These are phyloP conservation scores for Acephala macrosclerotiorum DNA, from an alignment of 2,329 filamentous ascomycete genomes.

Conservation along the genomic window DNA sequence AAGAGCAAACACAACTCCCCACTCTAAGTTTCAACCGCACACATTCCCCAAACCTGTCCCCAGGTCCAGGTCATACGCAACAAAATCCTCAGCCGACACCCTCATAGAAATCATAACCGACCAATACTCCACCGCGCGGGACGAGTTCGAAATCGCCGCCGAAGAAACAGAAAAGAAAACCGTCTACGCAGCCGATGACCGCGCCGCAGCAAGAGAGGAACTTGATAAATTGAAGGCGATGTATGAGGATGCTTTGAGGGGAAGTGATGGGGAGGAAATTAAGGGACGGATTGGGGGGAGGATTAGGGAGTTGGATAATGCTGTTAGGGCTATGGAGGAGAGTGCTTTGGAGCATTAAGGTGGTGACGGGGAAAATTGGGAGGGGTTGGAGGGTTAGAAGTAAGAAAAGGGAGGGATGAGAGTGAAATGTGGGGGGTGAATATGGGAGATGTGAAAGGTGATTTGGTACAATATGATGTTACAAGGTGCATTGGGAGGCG, in stretches of 20 bases:
- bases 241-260: conserved; percentile 43
- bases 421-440: background rate
- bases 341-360: conserved; percentile 47
- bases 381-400: background rate
- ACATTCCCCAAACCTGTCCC: background rate
- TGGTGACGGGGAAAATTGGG: background rate
- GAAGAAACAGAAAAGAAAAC: conserved; percentile 53
- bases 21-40: background rate
- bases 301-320: conserved; percentile 54
- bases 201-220: conserved; percentile 53
- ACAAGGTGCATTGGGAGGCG: conserved; percentile 5
- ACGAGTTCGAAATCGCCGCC: conserved; percentile 57
- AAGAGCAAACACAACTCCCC: background rate
- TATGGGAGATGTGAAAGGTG: background rate
- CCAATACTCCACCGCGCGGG: conserved; percentile 52
- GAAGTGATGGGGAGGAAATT: conserved; percentile 50
- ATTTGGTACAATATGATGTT: conserved; percentile 4
- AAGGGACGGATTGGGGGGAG: conserved; percentile 51
- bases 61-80: conserved; percentile 20
- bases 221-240: conserved; percentile 47
- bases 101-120: conserved; percentile 37
- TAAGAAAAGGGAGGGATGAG: background rate
- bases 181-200: conserved; percentile 54
- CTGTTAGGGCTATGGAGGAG: conserved; percentile 51
- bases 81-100: conserved; percentile 34